A percentile compares a stretch with the other conserved stretches of the same genome.
Conservation (phyloP, 306 rosid species). For the Heteromeles arbutifolia region DNA sequence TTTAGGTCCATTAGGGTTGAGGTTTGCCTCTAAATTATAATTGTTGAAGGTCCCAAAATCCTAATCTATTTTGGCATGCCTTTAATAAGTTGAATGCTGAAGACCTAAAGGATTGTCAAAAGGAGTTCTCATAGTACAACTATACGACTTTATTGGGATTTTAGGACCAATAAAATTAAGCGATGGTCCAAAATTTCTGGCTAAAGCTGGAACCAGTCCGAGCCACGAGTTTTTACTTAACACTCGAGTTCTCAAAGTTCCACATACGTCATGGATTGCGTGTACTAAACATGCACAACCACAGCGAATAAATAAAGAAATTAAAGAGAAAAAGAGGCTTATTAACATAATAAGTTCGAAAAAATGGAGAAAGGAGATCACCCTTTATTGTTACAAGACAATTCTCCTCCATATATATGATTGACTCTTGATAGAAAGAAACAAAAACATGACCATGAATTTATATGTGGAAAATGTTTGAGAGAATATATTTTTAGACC, state of each 20-base stretch:
- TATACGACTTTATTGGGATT: neutral
- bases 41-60: neutral
- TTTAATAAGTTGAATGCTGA: neutral
- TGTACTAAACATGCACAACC: neutral
- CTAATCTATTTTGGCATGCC: neutral
- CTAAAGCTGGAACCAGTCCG: neutral
- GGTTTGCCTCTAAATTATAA: neutral
- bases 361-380: neutral
- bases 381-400: neutral
- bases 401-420: neutral
- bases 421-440: neutral
- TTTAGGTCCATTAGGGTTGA: neutral
- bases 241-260: neutral
- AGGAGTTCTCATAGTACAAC: neutral
- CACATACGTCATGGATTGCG: constrained; percentile 36
- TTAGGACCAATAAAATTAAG: neutral
- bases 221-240: constrained; percentile 7
- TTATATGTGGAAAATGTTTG: too few species aligned
- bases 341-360: neutral
- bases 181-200: neutral
- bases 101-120: neutral
- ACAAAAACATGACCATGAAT: neutral
- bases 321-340: neutral
- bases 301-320: neutral
- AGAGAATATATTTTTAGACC: too few species aligned